Percentiles rank a stretch among this genome's conserved stretches.
phyloP scores from a whole-genome alignment of 768 basidiomycete genomes.

The Suillus luteus region DNA sequence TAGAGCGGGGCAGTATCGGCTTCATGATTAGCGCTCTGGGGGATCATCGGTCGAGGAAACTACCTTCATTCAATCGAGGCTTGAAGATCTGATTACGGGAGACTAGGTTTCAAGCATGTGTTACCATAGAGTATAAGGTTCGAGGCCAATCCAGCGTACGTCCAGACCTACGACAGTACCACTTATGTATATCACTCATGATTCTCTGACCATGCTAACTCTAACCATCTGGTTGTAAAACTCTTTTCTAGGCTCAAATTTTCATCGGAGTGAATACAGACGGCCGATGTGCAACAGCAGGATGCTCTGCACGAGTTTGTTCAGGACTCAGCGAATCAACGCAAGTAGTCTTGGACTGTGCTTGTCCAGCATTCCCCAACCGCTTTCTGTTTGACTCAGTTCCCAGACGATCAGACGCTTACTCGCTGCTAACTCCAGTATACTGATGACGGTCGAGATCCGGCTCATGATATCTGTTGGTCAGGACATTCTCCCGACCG shows the following conservation, averaged over 20 bases:
- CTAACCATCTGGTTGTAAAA: neutral
- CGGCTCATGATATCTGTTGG: too few relatives aligned
- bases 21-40: neutral
- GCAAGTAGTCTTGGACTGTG: neutral
- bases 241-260: neutral
- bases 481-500: too few relatives aligned
- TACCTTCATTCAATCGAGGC: neutral
- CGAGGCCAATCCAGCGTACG: neutral
- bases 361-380: neutral
- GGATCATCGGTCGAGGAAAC: neutral
- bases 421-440: too few relatives aligned
- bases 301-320: neutral
- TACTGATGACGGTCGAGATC: too few relatives aligned
- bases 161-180: neutral
- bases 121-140: neutral
- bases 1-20: neutral
- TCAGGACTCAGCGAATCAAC: neutral
- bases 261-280: neutral
- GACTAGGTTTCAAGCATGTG: neutral
- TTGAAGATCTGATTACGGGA: neutral
- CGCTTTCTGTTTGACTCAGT: too few relatives aligned
- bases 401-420: too few relatives aligned
- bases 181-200: neutral
- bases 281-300: neutral
- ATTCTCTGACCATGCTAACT: neutral